phyloP scores from a whole-genome alignment of 371 early-diverging fungal genomes.

The Apophysomyces trapeziformis region DNA sequence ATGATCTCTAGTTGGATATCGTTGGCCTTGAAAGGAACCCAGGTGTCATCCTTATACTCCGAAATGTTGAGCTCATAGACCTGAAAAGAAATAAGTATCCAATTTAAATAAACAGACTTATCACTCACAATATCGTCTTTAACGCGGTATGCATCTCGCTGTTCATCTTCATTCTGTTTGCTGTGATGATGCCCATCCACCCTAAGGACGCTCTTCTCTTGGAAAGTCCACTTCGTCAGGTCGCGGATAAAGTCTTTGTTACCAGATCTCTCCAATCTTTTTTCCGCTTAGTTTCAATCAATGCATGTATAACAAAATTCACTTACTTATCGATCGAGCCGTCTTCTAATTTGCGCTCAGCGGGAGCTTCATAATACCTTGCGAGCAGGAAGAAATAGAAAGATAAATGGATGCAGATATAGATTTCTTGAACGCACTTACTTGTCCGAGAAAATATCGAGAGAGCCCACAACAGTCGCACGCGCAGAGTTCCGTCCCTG shows the following conservation, averaged over 20 bases:
- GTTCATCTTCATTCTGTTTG: conserved; percentile 65
- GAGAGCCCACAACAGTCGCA: conserved; percentile 82
- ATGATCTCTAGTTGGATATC: conserved; percentile 90
- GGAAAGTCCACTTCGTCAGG: conserved; percentile 88
- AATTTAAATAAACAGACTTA: not conserved
- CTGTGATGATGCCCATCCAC: conserved; percentile 69
- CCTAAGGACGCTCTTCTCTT: conserved; percentile 88
- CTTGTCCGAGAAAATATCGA: conserved; percentile 80
- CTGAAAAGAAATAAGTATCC: conserved; percentile 37
- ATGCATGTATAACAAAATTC: not conserved
- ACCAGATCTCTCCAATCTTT: conserved; percentile 49
- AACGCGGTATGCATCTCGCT: conserved; percentile 82
- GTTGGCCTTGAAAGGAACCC: conserved; percentile 79
- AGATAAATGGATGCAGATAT: not conserved
- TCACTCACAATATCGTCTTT: conserved; percentile 86
- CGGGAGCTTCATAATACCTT: conserved; percentile 29
- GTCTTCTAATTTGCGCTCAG: conserved; percentile 22
- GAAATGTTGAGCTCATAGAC: conserved; percentile 79
- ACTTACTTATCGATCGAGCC: conserved; percentile 30
- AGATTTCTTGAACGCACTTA: conserved; percentile 22
- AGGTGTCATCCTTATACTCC: conserved; percentile 77
- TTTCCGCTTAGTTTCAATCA: not conserved
- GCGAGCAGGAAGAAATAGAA: not conserved
- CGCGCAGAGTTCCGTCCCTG: conserved; percentile 92
- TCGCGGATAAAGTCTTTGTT: conserved; percentile 78